phyloP scores from a whole-genome alignment of 805 yeast genomes.

The Candida sphagnicola region DNA sequence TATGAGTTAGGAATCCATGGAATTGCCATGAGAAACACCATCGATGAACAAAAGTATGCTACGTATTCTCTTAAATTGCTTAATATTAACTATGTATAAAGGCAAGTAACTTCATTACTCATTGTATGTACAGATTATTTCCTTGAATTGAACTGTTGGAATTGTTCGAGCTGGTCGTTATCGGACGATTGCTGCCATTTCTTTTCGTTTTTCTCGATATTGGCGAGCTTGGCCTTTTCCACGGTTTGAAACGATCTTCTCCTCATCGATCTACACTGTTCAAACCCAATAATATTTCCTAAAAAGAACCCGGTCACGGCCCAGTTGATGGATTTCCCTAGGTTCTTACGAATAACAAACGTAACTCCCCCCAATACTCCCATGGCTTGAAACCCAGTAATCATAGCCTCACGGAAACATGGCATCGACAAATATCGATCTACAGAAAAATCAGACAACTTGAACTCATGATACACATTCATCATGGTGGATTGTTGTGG shows the following conservation, averaged over 20 bases:
- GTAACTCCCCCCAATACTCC: slow-evolving; percentile 67
- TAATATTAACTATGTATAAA: too few species aligned
- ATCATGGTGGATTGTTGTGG: slow-evolving; percentile 10
- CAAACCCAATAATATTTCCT: slow-evolving; percentile 88
- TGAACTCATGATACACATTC: slow-evolving; percentile 42
- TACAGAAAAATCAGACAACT: slow-evolving; percentile 48
- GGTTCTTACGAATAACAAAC: slow-evolving; percentile 60
- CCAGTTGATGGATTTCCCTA: slow-evolving; percentile 72
- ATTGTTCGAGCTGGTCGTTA: slow-evolving; percentile 25
- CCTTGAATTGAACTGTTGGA: slow-evolving; percentile 18
- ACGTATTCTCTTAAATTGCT: too few species aligned
- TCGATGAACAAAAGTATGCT: too few species aligned
- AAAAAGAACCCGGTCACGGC: slow-evolving; percentile 72
- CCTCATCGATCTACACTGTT: slow-evolving; percentile 77
- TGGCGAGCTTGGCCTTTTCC: slow-evolving; percentile 58
- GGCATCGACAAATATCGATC: slow-evolving; percentile 57
- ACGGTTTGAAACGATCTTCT: slow-evolving; percentile 64
- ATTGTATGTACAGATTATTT: too few species aligned
- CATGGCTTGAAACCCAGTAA: slow-evolving; percentile 70
- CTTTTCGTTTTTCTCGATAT: slow-evolving; percentile 28
- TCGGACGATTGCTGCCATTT: slow-evolving; percentile 20
- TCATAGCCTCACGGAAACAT: slow-evolving; percentile 75
- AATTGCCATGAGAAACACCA: too few species aligned
- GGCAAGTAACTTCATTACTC: too few species aligned
- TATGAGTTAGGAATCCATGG: too few species aligned